Evolutionary conservation across 108 stramenopile genomes (phyloP).

Genomic region (Pseudonitzschia delicatissima): DNA sequence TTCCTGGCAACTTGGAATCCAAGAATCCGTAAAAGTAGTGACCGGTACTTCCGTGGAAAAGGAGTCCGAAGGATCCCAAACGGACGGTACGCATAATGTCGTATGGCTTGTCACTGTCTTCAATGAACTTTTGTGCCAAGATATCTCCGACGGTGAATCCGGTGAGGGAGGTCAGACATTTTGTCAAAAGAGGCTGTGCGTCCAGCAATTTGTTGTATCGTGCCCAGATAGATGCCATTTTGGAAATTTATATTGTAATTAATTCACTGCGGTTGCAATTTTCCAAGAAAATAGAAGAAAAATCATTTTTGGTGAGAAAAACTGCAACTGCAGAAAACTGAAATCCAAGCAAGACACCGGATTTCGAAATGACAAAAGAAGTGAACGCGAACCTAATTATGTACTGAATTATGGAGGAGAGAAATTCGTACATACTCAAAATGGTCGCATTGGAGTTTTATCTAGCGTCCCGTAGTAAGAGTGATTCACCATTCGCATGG

Average conservation of each 20-base stretch:
- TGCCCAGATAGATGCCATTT: constrained; percentile 74
- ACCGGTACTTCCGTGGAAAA: constrained; percentile 92
- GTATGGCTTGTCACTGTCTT: constrained; percentile 80
- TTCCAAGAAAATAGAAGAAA: no score
- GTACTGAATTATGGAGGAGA: constrained; percentile 24
- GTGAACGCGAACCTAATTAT: constrained; percentile 43
- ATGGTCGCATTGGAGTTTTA: constrained; percentile 20
- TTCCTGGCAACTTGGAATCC: constrained; percentile 90
- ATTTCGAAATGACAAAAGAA: not conserved
- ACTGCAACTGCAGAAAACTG: not conserved
- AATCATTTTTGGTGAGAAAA: no score
- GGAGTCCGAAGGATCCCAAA: constrained; percentile 90
- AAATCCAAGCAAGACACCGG: not conserved
- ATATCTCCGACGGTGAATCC: constrained; percentile 91
- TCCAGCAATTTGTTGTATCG: constrained; percentile 86
- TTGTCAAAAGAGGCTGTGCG: constrained; percentile 81
- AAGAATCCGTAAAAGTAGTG: constrained; percentile 96
- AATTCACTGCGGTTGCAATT: no score
- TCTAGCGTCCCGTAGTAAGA: constrained; percentile 60
- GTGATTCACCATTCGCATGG: constrained; percentile 24
- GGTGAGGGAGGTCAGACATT: constrained; percentile 81
- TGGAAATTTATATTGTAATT: no score
- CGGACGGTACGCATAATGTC: constrained; percentile 88
- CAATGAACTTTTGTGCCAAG: constrained; percentile 89
- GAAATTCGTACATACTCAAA: constrained; percentile 48